Evolutionary conservation across 2,329 filamentous ascomycete species (phyloP).

Genomic region (Fusarium miscanthi): DNA sequence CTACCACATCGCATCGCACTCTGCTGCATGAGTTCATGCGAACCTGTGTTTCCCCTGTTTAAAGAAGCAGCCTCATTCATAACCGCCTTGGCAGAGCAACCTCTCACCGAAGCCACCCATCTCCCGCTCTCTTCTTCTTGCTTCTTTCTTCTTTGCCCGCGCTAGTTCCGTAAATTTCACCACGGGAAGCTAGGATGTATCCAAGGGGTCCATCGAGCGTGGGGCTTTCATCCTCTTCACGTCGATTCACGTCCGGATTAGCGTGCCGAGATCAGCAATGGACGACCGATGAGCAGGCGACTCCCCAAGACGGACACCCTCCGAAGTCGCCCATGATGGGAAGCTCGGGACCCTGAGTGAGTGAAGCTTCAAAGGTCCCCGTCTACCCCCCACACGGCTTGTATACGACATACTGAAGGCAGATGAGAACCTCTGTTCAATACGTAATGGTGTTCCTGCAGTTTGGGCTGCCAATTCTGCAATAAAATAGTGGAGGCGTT

Average conservation of each 20-base stretch:
- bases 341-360: slow-evolving; percentile 14
- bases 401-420: slow-evolving; percentile 2
- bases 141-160: slow-evolving; percentile 6
- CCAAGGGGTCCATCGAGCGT: slow-evolving; percentile 20
- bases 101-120: slow-evolving; percentile 1
- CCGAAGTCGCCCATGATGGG: slow-evolving; percentile 31
- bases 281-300: neutral
- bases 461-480: slow-evolving; percentile 2
- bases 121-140: neutral
- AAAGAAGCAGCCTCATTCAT: neutral
- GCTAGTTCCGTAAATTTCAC: neutral
- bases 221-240: slow-evolving; percentile 13
- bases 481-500: slow-evolving; percentile 37
- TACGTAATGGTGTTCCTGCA: slow-evolving; percentile 42
- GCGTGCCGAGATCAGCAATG: slow-evolving; percentile 32
- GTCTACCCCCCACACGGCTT: slow-evolving; percentile 25
- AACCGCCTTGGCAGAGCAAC: neutral
- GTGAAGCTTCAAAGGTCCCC: slow-evolving; percentile 6
- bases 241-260: slow-evolving; percentile 17
- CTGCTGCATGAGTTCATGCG: neutral
- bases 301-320: slow-evolving; percentile 21
- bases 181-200: slow-evolving; percentile 10
- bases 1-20: neutral
- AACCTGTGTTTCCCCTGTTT: neutral
- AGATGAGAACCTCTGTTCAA: slow-evolving; percentile 1